Evolutionary conservation across 2,329 filamentous ascomycete genomes (phyloP).

Genomic region (Cladosporium sp.): DNA sequence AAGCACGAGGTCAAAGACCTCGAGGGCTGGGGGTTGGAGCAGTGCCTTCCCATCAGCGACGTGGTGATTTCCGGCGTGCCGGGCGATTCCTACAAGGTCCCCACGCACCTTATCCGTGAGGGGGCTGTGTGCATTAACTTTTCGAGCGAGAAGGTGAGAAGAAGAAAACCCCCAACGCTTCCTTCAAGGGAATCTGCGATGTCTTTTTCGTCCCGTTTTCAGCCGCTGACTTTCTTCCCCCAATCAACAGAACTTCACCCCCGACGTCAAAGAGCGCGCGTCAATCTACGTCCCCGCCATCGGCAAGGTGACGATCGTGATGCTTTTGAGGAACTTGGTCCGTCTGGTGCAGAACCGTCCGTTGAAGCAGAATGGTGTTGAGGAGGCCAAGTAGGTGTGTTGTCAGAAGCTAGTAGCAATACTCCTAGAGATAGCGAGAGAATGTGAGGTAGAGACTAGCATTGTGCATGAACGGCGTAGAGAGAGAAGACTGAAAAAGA

Average conservation of each 20-base stretch:
- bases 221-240: slow-evolving; percentile 13
- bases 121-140: slow-evolving; percentile 99
- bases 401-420: too few relatives aligned
- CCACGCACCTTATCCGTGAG: slow-evolving; percentile 73
- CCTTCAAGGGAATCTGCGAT: too few relatives aligned
- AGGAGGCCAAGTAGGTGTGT: background rate
- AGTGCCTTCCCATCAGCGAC: slow-evolving; percentile 82
- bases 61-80: slow-evolving; percentile 94
- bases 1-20: slow-evolving; percentile 85
- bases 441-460: too few relatives aligned
- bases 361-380: background rate
- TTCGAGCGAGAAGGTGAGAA: slow-evolving; percentile 76
- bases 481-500: too few relatives aligned
- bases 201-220: background rate
- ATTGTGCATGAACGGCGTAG: too few relatives aligned
- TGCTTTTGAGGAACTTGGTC: slow-evolving; percentile 81
- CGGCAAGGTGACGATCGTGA: slow-evolving; percentile 94
- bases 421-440: too few relatives aligned
- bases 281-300: slow-evolving; percentile 96
- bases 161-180: too few relatives aligned
- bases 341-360: slow-evolving; percentile 42
- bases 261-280: slow-evolving; percentile 88
- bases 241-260: slow-evolving; percentile 67
- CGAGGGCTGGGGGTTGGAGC: slow-evolving; percentile 70
- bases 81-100: slow-evolving; percentile 82